Percentiles rank a stretch among this genome's conserved stretches.
Evolutionary conservation across 2,329 filamentous ascomycete genomes (phyloP).

Genomic region (Ascochyta clinopodiicola): DNA sequence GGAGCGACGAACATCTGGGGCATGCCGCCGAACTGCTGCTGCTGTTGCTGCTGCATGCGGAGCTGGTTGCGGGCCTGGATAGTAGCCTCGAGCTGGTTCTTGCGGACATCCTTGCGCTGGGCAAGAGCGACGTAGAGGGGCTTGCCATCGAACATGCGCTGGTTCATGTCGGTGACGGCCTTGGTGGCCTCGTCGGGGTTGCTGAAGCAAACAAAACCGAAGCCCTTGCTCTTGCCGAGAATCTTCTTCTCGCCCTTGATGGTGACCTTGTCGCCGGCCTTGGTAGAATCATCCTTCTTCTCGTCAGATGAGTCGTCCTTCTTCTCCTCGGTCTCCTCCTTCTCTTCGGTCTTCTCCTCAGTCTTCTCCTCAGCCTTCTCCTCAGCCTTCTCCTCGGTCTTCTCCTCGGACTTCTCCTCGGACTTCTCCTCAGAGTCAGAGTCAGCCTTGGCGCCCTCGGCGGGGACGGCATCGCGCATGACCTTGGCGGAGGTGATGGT

Average conservation of each 20-base stretch:
- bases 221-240: conserved; percentile 98
- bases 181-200: conserved; percentile 99
- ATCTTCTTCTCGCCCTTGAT: conserved; percentile 67
- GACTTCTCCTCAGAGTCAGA: conserved; percentile 56
- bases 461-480: conserved; percentile 80
- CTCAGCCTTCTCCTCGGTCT: conserved; percentile 62
- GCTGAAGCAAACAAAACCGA: conserved; percentile 99
- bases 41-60: conserved; percentile 96
- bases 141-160: conserved; percentile 97
- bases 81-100: conserved; percentile 97
- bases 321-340: conserved; percentile 62
- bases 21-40: conserved; percentile 56
- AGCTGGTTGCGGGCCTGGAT: conserved; percentile 99
- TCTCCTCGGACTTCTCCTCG: conserved; percentile 60
- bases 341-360: conserved; percentile 61
- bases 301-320: conserved; percentile 65
- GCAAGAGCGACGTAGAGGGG: conserved; percentile 96
- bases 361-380: conserved; percentile 58
- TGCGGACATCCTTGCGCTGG: conserved; percentile 99
- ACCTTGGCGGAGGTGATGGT: conserved; percentile 99
- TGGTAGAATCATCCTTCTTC: conserved; percentile 63
- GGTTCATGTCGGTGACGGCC: conserved; percentile 99
- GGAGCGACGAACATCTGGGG: conserved; percentile 91
- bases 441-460: conserved; percentile 57
- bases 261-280: conserved; percentile 60